phyloP scores from a whole-genome alignment of 2,329 filamentous ascomycete genomes.

The Allantophomopsis lycopodina region DNA sequence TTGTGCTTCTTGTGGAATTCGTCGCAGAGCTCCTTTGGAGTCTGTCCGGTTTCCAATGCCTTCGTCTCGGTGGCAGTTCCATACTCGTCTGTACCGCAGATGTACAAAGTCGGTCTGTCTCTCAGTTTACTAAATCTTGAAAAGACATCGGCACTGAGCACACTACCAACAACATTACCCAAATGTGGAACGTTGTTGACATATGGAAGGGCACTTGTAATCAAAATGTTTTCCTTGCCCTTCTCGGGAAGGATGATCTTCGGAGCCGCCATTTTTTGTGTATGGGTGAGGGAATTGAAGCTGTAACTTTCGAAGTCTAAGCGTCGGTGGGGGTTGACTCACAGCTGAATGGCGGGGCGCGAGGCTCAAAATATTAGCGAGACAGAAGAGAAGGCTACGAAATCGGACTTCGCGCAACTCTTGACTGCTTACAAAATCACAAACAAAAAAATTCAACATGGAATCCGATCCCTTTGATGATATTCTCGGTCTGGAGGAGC shows the following conservation, averaged over 20 bases:
- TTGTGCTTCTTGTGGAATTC: constrained; percentile 88
- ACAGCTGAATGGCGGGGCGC: constrained; percentile 1
- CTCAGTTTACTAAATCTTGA: constrained; percentile 69
- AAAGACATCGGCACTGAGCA: constrained; percentile 82
- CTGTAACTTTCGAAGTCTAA: constrained; percentile 1
- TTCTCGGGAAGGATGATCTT: constrained; percentile 45
- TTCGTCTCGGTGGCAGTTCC: constrained; percentile 94
- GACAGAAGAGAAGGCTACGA: constrained; percentile 1
- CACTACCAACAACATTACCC: constrained; percentile 78
- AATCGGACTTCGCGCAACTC: background rate
- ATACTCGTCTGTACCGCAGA: constrained; percentile 89
- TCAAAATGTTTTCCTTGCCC: constrained; percentile 75
- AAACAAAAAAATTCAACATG: constrained; percentile 8
- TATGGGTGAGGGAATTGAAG: constrained; percentile 3
- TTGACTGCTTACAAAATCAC: background rate
- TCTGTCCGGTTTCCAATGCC: constrained; percentile 75
- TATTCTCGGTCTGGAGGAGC: constrained; percentile 45
- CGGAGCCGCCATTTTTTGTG: constrained; percentile 11
- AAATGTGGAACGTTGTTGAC: constrained; percentile 71
- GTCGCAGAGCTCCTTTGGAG: constrained; percentile 72
- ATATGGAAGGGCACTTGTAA: constrained; percentile 86
- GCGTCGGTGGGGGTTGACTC: constrained; percentile 5
- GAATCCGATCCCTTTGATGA: constrained; percentile 15
- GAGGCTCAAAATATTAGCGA: background rate
- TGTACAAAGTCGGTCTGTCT: constrained; percentile 66